phyloP scores from a whole-genome alignment of 257 asterid species.

The Eustoma russellianum region DNA sequence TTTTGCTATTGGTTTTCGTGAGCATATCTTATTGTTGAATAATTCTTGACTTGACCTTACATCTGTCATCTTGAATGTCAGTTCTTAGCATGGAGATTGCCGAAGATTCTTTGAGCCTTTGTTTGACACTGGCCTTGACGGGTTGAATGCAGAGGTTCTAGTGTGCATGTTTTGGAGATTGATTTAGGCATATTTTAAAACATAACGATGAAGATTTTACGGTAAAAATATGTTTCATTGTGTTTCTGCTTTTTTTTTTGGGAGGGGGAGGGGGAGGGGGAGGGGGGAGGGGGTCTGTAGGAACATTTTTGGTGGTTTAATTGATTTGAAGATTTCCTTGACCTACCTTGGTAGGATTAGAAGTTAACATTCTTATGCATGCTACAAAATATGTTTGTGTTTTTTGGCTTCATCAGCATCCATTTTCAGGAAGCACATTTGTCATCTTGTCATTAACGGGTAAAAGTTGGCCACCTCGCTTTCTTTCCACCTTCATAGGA shows the following conservation, averaged over 20 bases:
- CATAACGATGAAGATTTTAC: too few relatives aligned
- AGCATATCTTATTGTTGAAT: background rate
- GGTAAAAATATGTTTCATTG: slow-evolving; percentile 5
- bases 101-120: slow-evolving; percentile 41
- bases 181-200: slow-evolving; percentile 53
- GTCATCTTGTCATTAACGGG: slow-evolving; percentile 41
- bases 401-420: slow-evolving; percentile 50
- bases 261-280: too few relatives aligned
- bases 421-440: slow-evolving; percentile 48
- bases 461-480: too few relatives aligned
- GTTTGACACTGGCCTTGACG: slow-evolving; percentile 24
- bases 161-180: slow-evolving; percentile 51
- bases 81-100: slow-evolving; percentile 38
- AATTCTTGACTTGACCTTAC: background rate
- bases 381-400: slow-evolving; percentile 56
- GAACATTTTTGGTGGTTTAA: too few relatives aligned
- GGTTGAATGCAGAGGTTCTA: slow-evolving; percentile 53
- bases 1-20: background rate
- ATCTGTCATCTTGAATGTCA: slow-evolving; percentile 19
- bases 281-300: too few relatives aligned
- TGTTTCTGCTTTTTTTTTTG: too few relatives aligned
- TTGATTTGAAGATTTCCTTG: slow-evolving; percentile 11
- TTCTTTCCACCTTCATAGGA: slow-evolving; percentile 47
- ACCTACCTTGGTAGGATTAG: slow-evolving; percentile 38
- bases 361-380: slow-evolving; percentile 40